These are phyloP conservation scores for Metarhizium brunneum DNA, from an alignment of 2,329 filamentous ascomycete species.

Conservation along the genomic window DNA sequence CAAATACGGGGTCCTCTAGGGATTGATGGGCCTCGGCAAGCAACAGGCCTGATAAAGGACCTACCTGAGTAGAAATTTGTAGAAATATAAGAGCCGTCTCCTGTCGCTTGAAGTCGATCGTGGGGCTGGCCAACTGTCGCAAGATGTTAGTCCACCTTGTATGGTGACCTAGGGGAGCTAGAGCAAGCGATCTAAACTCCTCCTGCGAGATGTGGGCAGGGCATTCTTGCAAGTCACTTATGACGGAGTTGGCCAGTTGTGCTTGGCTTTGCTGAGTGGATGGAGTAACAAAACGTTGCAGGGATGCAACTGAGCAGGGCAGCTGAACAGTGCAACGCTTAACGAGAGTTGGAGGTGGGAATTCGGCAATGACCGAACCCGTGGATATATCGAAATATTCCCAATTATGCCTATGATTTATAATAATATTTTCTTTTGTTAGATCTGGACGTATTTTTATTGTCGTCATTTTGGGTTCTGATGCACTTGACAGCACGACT, in stretches of 20 bases:
- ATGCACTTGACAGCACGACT: background rate
- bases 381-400: constrained; percentile 23
- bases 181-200: constrained; percentile 44
- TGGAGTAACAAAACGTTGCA: background rate
- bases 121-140: constrained; percentile 35
- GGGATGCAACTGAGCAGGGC: background rate
- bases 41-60: constrained; percentile 17
- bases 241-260: constrained; percentile 36
- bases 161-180: constrained; percentile 34
- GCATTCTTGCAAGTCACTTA: constrained; percentile 38
- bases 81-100: constrained; percentile 37
- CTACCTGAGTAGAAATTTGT: constrained; percentile 40
- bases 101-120: constrained; percentile 39
- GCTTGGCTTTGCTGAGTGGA: background rate
- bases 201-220: constrained; percentile 36
- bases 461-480: background rate
- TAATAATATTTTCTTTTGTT: background rate
- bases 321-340: background rate
- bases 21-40: constrained; percentile 25
- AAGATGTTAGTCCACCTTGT: constrained; percentile 50
- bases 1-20: constrained; percentile 25
- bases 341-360: constrained; percentile 3
- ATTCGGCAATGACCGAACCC: constrained; percentile 6
- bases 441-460: background rate
- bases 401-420: constrained; percentile 32